Base-by-base conservation (phyloP, 768 basidiomycete species). In the Amanita phalloides region DNA sequence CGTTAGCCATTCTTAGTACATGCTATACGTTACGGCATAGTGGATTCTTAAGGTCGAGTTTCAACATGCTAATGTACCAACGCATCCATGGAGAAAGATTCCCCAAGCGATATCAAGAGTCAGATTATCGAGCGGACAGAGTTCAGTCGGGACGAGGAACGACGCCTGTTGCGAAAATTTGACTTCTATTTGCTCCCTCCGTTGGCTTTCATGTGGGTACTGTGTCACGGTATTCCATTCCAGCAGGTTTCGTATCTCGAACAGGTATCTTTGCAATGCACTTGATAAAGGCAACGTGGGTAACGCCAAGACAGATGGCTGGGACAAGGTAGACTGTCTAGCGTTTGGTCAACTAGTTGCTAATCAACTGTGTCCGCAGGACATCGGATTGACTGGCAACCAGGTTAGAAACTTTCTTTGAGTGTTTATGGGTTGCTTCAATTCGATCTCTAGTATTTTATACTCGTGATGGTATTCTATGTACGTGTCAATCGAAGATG, bases 241-340 rank as follows among this genome's bases (percentile, higher is more conserved):
- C 13, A 35, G 11, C 47, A 6, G 3, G 9, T 25, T 37, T 17
- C 21, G 5, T 9, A 14, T 21, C 13, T 14, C 25, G 23, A n/a
- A 37, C 17, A 74, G 72, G 72, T 75, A 76, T 55, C 62, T 76
- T 9, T 73, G 70, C 53, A 76, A 76, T 59, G 74, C 73, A 0
- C 58, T 74, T 26, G 73, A 74, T 56, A 76, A 75, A 60, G 72
- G 74, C 3, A 76, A 75, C 51, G 68, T 77, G 1, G 71, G 69
- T 6, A 78, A 78, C 57, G 76, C 76, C 4, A 75, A 78, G 54
- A 77, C 76, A 2, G 75, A 68, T 48, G 69, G 71, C 6, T 74
- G 75, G 71, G 75, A 74, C 54, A 72, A 68, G 58, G 76, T 70
- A 50, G 7, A 11, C 28, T 53, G 7, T 14, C 43, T 44, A 14